Base-by-base conservation (phyloP, 169 alveolate species). In the Eimeria maxima region DNA sequence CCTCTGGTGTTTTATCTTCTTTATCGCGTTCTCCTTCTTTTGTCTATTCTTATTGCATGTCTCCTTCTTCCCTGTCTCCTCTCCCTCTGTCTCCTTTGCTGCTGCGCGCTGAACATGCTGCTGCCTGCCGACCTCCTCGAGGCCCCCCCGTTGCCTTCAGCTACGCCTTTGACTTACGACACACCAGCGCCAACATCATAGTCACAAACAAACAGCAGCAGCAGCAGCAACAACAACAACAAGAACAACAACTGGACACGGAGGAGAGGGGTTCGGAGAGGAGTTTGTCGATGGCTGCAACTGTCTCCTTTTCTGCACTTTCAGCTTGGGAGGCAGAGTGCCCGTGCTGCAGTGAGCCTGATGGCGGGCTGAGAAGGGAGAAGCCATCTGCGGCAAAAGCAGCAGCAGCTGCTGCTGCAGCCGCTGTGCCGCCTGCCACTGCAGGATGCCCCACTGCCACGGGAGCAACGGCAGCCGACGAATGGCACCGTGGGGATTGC, bases 221-320 rank as follows among this genome's bases (percentile, higher is more conserved):
- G 65, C 65, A 76, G 65, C 65, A 76, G 87, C 87, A 76, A 63
- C 87, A 42, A 63, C 80, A 69, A 45, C 80, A 69, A 45, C 87
- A 42, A 63, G 50, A 69, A 45, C 80, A 69, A 45, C 80, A 69
- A 45, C 80, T 8, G 44, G 29, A n/a, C 0, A 18, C 14, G 80
- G 45, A 69, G 80, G 29, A 69, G 80, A 11, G 16, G 45, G 80
- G n/a, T n/a, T 47, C 22, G 80, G 80, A 11, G 80, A 10, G n/a
- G 1, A 27, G 42, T 3, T 44, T 29, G 87, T 27, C 7, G 33
- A 11, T 69, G 18, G 5, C 87, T n/a, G 87, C 57, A 8, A 18
- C 33, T 38, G 27, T 76, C 63, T 33, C 87, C 33, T 24, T 76
- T 20, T 44, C 60, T 33, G 33, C 87, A 4, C 18, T 44, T 6